phyloP scores from a whole-genome alignment of 116 monocot genomes.

The Phalaenopsis hybrid region DNA sequence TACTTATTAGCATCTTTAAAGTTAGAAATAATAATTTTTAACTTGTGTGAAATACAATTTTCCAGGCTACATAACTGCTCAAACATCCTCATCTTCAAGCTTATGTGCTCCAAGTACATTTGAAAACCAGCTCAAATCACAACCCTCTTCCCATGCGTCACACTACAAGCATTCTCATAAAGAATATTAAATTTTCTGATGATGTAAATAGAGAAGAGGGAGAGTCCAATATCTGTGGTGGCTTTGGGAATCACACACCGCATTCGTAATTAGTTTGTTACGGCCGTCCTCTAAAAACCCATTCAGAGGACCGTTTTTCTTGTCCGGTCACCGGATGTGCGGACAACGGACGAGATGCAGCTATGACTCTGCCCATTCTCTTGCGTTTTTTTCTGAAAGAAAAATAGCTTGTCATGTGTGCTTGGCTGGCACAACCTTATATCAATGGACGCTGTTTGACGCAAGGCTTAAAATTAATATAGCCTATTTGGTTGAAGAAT shows the following conservation, averaged over 20 bases:
- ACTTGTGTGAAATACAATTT: no score
- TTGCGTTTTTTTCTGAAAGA: neutral
- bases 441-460: neutral
- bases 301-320: slow-evolving; percentile 17
- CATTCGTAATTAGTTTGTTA: slow-evolving; percentile 54
- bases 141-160: no score
- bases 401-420: neutral
- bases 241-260: slow-evolving; percentile 36
- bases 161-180: no score
- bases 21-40: no score
- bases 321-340: neutral
- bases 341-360: neutral
- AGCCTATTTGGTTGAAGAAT: neutral
- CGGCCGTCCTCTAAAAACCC: slow-evolving; percentile 67
- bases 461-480: neutral
- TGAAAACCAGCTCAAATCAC: no score
- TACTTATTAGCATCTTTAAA: no score
- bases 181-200: no score
- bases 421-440: no score
- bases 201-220: slow-evolving; percentile 61
- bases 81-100: no score
- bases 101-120: no score
- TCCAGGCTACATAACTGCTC: no score
- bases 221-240: slow-evolving; percentile 27
- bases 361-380: neutral